Base-by-base conservation (phyloP, 176 grass and related monocot species). In the Oryza nivara region DNA sequence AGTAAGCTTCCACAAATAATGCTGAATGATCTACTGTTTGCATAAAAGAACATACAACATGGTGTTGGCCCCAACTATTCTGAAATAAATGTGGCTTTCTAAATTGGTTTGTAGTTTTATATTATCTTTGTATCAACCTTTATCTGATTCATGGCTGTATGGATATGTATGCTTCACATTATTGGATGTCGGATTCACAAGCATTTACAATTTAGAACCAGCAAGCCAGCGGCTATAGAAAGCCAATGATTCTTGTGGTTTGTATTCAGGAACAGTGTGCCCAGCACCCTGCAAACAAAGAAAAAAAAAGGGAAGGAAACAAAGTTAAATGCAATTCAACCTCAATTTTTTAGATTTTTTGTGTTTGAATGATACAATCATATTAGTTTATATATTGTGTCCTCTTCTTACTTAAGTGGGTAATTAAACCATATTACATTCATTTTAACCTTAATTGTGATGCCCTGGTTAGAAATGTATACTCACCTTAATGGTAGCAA, bases 241-340 rank as follows among this genome's bases (percentile, higher is more conserved):
- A 70, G 89, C 83, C 32, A 98, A 73, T 78, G 96, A 77, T 88
- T 98, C 93, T 35, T 81, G 68, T 3, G 96, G 96, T 78, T 98
- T 98, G 78, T 98, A 98, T 72, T 98, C 93, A 12, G 96, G 96
- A 70, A 95, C 93, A 28, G 92, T 98, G 85, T 98, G 93, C 7
- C 93, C 93, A 67, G 96, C 63, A 69, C 96, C 96, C 96, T 98
- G 83, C n/a, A 34, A 36, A 22, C 19, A 4, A 38, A 58, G 61
- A 48, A 58, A 65, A 41, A 46, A 65, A 34, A 3, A 43, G 68
- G 38, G 8, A 30, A 65, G 6, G 12, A 52, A 66, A 65, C 9
- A 67, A 0, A n/a, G 15, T 72, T 82, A 51, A 13, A 69, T 3
- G 61, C 1, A 65, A 38, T 51, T 75, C 68, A 68, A 74, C 28